These are phyloP conservation scores for Xerocomus tenax DNA, from an alignment of 1,284 basidiomycete species.

Conservation along the genomic window DNA sequence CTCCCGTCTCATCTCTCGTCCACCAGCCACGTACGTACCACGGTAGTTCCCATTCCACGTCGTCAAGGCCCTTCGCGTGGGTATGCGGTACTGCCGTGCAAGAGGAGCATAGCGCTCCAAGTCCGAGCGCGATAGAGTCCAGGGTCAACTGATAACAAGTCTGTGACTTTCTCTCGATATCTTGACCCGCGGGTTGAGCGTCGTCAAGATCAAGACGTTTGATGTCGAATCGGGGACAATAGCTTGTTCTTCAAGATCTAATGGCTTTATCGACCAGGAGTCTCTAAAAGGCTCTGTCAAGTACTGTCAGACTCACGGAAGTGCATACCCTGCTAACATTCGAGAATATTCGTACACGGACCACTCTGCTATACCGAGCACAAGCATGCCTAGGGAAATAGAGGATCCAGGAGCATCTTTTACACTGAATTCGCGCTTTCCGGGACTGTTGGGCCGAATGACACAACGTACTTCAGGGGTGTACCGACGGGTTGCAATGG, in stretches of 20 bases:
- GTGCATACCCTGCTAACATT: not conserved
- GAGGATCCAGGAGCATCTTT: not conserved
- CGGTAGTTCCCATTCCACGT: slow-evolving; percentile 6
- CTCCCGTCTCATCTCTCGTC: slow-evolving; percentile 14
- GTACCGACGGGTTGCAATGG: slow-evolving; percentile 2
- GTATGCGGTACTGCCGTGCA: slow-evolving; percentile 2
- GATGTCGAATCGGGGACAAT: slow-evolving; percentile 2
- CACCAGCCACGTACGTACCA: slow-evolving; percentile 4
- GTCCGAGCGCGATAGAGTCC: not conserved
- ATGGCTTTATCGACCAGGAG: slow-evolving; percentile 15
- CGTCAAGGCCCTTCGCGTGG: slow-evolving; percentile 9
- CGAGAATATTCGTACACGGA: slow-evolving; percentile 1
- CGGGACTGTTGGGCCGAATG: not conserved
- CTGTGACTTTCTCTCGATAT: slow-evolving; percentile 7
- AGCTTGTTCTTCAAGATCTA: slow-evolving; percentile 3
- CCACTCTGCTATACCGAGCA: not conserved
- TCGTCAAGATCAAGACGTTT: slow-evolving; percentile 3
- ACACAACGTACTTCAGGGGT: not conserved
- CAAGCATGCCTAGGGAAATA: not conserved
- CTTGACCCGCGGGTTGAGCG: slow-evolving; percentile 8
- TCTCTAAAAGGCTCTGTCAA: slow-evolving; percentile 8
- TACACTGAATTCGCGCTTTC: slow-evolving; percentile 1
- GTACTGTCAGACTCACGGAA: slow-evolving; percentile 9
- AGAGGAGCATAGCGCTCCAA: not conserved
- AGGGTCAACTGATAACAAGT: slow-evolving; percentile 12